Evolutionary conservation across 495 filamentous ascomycete species (phyloP).

Genomic region (Parmelia sp.): DNA sequence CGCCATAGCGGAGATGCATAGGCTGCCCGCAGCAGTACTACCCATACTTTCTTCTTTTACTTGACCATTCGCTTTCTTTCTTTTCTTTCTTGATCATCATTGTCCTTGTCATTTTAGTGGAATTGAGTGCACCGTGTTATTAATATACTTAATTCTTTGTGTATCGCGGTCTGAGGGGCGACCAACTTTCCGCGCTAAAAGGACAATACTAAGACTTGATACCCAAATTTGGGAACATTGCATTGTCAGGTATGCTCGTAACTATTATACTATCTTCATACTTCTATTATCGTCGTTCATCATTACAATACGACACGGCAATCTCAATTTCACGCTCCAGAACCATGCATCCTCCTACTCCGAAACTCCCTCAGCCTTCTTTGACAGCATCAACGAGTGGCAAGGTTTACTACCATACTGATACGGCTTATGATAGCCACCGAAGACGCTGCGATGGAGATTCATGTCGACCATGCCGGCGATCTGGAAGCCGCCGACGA

Average conservation of each 20-base stretch:
- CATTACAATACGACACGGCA: neutral
- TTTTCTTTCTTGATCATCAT: neutral
- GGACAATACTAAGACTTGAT: constrained; percentile 26
- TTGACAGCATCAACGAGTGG: neutral
- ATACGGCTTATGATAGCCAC: neutral
- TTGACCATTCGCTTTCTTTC: neutral
- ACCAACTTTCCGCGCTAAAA: constrained; percentile 16
- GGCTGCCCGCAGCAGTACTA: neutral
- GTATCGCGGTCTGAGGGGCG: neutral
- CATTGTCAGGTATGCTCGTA: constrained; percentile 22
- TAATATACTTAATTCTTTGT: neutral
- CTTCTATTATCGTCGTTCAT: neutral
- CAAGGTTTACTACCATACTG: neutral
- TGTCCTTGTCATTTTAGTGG: too few species aligned
- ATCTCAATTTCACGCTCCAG: neutral
- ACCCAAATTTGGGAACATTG: constrained; percentile 18
- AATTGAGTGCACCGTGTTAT: neutral
- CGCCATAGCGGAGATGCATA: neutral
- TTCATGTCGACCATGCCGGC: constrained; percentile 15
- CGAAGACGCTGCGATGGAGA: constrained; percentile 21
- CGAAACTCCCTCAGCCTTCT: neutral
- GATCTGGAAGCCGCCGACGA: constrained; percentile 21
- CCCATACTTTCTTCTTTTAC: neutral
- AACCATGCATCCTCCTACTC: constrained; percentile 4
- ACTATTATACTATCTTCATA: constrained; percentile 4